Conservation (phyloP, 257 asterid genomes). For the Verbascum thapsus region DNA sequence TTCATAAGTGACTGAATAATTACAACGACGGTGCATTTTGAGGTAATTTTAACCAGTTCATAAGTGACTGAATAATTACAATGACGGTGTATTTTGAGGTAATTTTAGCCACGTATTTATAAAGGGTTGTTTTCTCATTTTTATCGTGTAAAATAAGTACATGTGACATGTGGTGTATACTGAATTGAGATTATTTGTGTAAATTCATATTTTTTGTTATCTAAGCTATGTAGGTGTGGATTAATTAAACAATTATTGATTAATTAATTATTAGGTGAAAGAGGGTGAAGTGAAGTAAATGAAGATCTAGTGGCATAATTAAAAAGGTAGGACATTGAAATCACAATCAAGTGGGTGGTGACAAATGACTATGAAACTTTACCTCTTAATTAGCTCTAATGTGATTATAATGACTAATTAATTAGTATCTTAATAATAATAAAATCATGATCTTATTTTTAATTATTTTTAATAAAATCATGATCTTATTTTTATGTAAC, state of each 20-base stretch:
- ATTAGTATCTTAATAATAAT: conserved; percentile 9
- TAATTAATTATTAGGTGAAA: conserved; percentile 31
- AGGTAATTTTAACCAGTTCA: too few relatives aligned
- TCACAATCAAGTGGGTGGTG: conserved; percentile 49
- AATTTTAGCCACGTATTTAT: too few relatives aligned
- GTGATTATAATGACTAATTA: conserved; percentile 33
- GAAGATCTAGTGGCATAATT: conserved; percentile 46
- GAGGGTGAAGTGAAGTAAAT: conserved; percentile 28
- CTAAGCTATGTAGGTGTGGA: conserved; percentile 8
- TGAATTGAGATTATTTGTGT: too few relatives aligned
- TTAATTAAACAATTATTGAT: conserved; percentile 24
- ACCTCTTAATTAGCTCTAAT: conserved; percentile 33
- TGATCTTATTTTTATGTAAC: background rate
- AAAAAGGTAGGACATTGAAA: conserved; percentile 43
- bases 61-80: too few relatives aligned
- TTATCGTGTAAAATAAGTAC: too few relatives aligned
- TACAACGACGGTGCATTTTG: too few relatives aligned
- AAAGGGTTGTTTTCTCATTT: too few relatives aligned
- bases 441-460: conserved; percentile 7
- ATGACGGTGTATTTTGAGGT: too few relatives aligned
- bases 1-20: too few relatives aligned
- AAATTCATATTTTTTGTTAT: background rate
- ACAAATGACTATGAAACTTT: conserved; percentile 42
- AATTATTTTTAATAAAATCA: background rate
- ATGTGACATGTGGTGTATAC: too few relatives aligned